Evolutionary conservation across 257 asterid genomes (phyloP).

Genomic region (Ligustrum vulgare): DNA sequence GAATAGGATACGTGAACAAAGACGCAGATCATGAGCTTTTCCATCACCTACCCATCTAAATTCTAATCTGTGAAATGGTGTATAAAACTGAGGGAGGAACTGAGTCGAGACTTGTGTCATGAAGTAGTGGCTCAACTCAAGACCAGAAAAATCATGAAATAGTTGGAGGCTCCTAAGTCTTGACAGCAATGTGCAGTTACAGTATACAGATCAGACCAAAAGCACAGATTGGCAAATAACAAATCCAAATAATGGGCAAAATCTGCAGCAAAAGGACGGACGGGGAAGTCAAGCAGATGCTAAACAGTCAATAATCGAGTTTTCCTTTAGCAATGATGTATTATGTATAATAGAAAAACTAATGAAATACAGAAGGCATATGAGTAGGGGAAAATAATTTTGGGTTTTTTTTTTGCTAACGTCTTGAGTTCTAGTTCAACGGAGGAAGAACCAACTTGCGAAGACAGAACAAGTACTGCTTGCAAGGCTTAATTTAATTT

Average conservation of each 20-base stretch:
- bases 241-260: not conserved
- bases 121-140: not conserved
- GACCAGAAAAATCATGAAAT: not conserved
- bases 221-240: not conserved
- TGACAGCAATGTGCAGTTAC: not conserved
- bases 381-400: not conserved
- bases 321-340: too few species aligned
- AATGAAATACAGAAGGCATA: not conserved
- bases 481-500: not conserved
- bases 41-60: not conserved
- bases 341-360: too few species aligned
- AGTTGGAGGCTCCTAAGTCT: not conserved
- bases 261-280: not conserved
- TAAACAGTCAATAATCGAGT: not conserved
- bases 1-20: not conserved
- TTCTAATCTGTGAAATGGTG: not conserved
- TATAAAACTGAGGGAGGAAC: not conserved
- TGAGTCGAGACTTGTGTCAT: not conserved
- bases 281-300: not conserved
- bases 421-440: not conserved
- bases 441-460: not conserved
- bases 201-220: not conserved
- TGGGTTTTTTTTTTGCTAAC: not conserved
- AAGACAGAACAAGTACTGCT: not conserved
- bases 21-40: not conserved